A percentile compares a stretch with the other conserved stretches of the same genome.
These are phyloP conservation scores for Acidiella bohemica DNA, from an alignment of 495 filamentous ascomycete genomes.

Conservation along the genomic window DNA sequence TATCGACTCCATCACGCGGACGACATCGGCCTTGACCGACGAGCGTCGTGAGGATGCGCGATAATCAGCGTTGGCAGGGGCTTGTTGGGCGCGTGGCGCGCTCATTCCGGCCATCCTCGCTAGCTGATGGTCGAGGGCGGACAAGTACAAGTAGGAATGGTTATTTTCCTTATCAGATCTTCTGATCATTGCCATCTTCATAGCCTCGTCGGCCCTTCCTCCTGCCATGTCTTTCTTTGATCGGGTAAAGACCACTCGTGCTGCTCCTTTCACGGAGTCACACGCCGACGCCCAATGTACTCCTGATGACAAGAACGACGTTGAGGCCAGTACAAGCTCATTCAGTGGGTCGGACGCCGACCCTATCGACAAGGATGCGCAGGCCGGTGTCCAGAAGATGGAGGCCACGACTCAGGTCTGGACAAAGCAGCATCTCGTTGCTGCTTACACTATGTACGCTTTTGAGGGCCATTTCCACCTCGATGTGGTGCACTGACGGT, in stretches of 20 bases:
- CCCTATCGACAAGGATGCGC: constrained; percentile 1
- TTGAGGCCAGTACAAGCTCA: not conserved
- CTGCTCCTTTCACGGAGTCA: not conserved
- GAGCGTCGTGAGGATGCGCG: too few species aligned
- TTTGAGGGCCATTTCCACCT: not conserved
- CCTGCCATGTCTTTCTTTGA: not conserved
- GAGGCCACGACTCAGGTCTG: constrained; percentile 35
- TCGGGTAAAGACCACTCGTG: not conserved
- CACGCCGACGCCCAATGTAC: not conserved
- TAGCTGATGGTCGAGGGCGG: too few species aligned
- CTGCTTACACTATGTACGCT: constrained; percentile 32
- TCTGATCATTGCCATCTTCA: not conserved
- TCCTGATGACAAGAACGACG: not conserved
- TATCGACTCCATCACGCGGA: too few species aligned
- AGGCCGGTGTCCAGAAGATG: constrained; percentile 32
- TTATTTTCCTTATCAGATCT: not conserved
- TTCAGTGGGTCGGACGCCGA: too few species aligned
- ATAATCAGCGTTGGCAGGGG: too few species aligned
- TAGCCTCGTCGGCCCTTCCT: not conserved
- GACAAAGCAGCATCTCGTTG: constrained; percentile 30
- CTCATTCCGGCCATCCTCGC: too few species aligned
- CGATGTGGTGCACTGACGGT: not conserved
- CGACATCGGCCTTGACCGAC: too few species aligned
- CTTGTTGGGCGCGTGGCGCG: too few species aligned
- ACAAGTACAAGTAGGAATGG: too few species aligned